Conservation (phyloP, 306 rosid genomes). For the Trichosanthes cucumerina region DNA sequence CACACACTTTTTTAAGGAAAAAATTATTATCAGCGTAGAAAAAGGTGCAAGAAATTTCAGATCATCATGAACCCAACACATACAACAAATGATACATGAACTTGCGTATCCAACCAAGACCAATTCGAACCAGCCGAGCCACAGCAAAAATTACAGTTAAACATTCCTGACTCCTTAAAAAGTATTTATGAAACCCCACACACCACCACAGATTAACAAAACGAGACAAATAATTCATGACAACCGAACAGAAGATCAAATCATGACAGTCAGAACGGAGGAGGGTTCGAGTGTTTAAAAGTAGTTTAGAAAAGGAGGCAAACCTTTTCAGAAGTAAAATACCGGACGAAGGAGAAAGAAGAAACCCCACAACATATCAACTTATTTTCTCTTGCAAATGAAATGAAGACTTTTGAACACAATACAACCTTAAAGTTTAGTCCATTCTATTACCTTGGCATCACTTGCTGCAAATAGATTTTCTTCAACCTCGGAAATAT, state of each 20-base stretch:
- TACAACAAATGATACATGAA: background rate
- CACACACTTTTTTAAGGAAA: background rate
- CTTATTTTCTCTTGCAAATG: background rate
- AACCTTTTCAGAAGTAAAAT: background rate
- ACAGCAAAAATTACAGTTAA: background rate
- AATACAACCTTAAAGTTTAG: background rate
- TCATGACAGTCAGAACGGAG: background rate
- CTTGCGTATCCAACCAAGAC: background rate
- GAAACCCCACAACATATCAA: background rate
- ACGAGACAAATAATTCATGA: background rate
- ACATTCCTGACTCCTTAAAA: background rate
- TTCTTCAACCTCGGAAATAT: slow-evolving; percentile 66
- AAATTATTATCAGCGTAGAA: background rate
- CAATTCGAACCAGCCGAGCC: background rate
- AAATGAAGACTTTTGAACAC: background rate
- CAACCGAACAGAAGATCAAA: background rate
- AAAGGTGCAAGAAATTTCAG: background rate
- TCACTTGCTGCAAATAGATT: slow-evolving; percentile 64
- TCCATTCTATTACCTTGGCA: slow-evolving; percentile 55
- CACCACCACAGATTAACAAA: background rate
- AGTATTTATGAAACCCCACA: background rate
- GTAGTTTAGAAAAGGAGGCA: background rate
- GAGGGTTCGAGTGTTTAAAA: background rate
- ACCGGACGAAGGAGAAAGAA: background rate
- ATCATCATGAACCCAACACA: background rate